A percentile compares a stretch with the other conserved stretches of the same genome.
phyloP scores from a whole-genome alignment of 306 rosid species.

The Vicia sativa region DNA sequence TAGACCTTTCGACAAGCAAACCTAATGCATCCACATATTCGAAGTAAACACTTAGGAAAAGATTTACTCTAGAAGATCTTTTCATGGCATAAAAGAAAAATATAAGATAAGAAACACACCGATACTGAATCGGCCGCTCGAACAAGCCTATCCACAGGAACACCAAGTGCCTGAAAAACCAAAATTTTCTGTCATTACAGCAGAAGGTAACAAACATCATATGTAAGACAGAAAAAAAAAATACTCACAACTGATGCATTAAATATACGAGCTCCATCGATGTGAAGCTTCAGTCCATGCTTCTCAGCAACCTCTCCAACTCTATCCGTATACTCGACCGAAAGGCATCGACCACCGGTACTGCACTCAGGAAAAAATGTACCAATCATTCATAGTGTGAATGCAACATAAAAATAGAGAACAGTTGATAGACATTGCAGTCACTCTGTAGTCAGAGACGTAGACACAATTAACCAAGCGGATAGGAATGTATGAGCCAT shows the following conservation, averaged over 20 bases:
- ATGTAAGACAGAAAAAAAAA: background rate
- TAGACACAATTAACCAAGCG: no score
- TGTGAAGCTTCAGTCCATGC: constrained; percentile 86
- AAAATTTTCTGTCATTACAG: constrained; percentile 29
- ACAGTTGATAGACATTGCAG: background rate
- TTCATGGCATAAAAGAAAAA: constrained; percentile 33
- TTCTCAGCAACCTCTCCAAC: constrained; percentile 86
- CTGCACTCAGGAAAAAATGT: constrained; percentile 51
- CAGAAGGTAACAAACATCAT: background rate
- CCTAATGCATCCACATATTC: constrained; percentile 52
- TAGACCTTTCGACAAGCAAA: constrained; percentile 85
- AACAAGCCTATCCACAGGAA: constrained; percentile 80
- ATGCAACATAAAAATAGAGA: background rate
- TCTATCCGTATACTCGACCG: constrained; percentile 74
- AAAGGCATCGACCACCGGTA: constrained; percentile 80
- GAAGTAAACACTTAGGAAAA: constrained; percentile 11
- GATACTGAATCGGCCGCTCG: constrained; percentile 96
- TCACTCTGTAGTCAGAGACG: no score
- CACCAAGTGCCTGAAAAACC: constrained; percentile 77
- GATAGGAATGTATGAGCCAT: background rate
- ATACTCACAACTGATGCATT: constrained; percentile 78
- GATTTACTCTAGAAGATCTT: background rate
- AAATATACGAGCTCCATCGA: constrained; percentile 94
- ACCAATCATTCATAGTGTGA: constrained; percentile 17
- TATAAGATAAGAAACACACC: constrained; percentile 24